Evolutionary conservation across 148 eudicot genomes (phyloP).

Genomic region (Suaeda aralocaspica): DNA sequence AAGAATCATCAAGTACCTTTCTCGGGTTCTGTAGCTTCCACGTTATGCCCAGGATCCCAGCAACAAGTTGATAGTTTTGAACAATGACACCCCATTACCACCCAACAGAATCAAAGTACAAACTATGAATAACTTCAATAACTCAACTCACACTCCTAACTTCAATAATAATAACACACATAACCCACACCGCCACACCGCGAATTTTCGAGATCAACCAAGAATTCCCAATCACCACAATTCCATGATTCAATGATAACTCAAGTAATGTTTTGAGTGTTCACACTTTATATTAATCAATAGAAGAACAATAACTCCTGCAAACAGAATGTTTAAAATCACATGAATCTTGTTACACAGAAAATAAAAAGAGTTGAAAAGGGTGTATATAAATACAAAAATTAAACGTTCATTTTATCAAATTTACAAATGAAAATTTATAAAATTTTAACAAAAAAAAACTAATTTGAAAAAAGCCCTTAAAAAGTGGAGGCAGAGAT

Average conservation of each 20-base stretch:
- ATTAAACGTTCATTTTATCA: slow-evolving; percentile 21
- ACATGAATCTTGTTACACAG: slow-evolving; percentile 9
- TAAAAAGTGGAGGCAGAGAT: slow-evolving; percentile 11
- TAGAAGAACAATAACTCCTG: not conserved
- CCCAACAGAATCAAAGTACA: slow-evolving; percentile 18
- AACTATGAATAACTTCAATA: slow-evolving; percentile 17
- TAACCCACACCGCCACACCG: slow-evolving; percentile 6
- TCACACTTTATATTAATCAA: slow-evolving; percentile 11
- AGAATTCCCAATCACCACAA: slow-evolving; percentile 22
- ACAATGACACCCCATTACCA: slow-evolving; percentile 58
- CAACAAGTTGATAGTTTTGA: slow-evolving; percentile 60
- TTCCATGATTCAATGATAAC: slow-evolving; percentile 11
- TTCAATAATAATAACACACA: slow-evolving; percentile 6
- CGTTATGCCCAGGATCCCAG: slow-evolving; percentile 41
- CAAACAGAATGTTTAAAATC: slow-evolving; percentile 6
- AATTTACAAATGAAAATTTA: slow-evolving; percentile 18
- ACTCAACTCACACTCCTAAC: slow-evolving; percentile 13
- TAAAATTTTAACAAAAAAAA: slow-evolving; percentile 20
- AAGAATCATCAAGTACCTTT: slow-evolving; percentile 21
- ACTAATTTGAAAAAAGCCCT: not conserved
- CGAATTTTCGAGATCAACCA: slow-evolving; percentile 22
- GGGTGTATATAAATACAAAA: not conserved
- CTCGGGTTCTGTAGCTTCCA: slow-evolving; percentile 41
- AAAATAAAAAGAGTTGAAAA: slow-evolving; percentile 5
- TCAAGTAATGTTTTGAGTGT: not conserved